Base-by-base conservation (phyloP, 305 asterid genomes). In the Fraxinus nigra region DNA sequence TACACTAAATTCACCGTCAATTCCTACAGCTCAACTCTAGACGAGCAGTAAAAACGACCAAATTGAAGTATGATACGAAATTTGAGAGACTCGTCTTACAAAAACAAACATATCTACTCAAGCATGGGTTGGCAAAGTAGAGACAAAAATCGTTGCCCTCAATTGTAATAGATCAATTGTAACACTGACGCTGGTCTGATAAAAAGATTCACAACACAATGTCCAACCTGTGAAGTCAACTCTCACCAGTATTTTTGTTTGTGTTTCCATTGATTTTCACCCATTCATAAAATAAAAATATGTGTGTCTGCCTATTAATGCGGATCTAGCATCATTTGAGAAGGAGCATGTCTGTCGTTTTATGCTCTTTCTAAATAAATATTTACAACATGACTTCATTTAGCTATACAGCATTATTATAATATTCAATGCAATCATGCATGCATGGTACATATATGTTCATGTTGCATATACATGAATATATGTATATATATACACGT, bases 271-370 rank as follows among this genome's bases (percentile, higher is more conserved):
- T 69, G 38, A 69, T 69, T 30, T 69, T 69, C 75, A 69, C 75
- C 18, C 75, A 69, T 69, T 69, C 75, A 67, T 67, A 28, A 35
- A 14, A 69, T 69, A 69, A 37, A 16, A 69, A 30, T 69, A 69
- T 69, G 74, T 13, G 88, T 90, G 22, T 69, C 38, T 78, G 89
- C 97, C 95, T 90, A 91, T 86, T 87, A 90, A 90, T 90, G 87
- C 94, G 97, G 97, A 93, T 92, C 96, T 90, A 86, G 91, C 94
- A 86, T 85, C 92, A 86, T 89, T 90, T 90, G 75, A 89, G 97
- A 93, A 92, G 91, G 91, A 87, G 95, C 81, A 93, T 93, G 92
- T 93, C 93, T 92, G 97, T 93, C 93, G 86, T 92, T 81, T 93
- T 88, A 85, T 87, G 82, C 81, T 28, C 40, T 8, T 16, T 80